Conservation (phyloP, 1,284 basidiomycete species). For the Earliella scabrosa region DNA sequence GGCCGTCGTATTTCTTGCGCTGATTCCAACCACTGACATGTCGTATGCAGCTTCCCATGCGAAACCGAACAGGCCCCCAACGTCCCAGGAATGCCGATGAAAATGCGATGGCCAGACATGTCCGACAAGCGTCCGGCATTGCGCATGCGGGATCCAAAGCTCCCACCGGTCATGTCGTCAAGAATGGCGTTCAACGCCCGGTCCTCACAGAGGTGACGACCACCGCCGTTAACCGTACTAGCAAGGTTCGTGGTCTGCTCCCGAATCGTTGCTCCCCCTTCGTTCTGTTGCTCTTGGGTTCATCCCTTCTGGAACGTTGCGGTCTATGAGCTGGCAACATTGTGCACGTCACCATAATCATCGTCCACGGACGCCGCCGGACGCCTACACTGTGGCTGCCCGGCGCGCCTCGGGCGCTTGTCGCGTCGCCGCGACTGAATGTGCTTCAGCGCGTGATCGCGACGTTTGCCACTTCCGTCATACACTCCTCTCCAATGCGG, state of each 20-base stretch:
- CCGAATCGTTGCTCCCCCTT: not conserved
- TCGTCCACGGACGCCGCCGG: constrained; percentile 2
- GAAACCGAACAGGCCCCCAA: constrained; percentile 44
- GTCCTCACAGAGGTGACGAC: constrained; percentile 76
- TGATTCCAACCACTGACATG: constrained; percentile 1
- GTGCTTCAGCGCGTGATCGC: constrained; percentile 21
- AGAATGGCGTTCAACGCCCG: constrained; percentile 52
- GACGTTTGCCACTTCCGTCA: constrained; percentile 21
- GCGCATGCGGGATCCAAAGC: constrained; percentile 47
- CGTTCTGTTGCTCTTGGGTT: not conserved
- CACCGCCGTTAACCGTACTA: constrained; percentile 63
- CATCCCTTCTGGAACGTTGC: not conserved
- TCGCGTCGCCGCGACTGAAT: constrained; percentile 10
- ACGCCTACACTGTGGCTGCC: constrained; percentile 10
- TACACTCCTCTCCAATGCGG: constrained; percentile 2
- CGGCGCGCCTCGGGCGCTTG: constrained; percentile 20
- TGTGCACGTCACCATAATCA: not conserved
- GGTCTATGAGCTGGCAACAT: not conserved
- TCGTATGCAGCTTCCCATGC: constrained; percentile 39
- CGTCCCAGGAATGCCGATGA: constrained; percentile 72
- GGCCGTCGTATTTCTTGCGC: not conserved
- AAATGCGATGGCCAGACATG: constrained; percentile 69
- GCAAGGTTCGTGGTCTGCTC: constrained; percentile 54
- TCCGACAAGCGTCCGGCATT: constrained; percentile 59
- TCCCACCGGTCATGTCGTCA: constrained; percentile 40